Evolutionary conservation across 306 rosid species (phyloP), one percentile per base, ranked within the genome.

Genomic region (Cicer cuneatum): DNA sequence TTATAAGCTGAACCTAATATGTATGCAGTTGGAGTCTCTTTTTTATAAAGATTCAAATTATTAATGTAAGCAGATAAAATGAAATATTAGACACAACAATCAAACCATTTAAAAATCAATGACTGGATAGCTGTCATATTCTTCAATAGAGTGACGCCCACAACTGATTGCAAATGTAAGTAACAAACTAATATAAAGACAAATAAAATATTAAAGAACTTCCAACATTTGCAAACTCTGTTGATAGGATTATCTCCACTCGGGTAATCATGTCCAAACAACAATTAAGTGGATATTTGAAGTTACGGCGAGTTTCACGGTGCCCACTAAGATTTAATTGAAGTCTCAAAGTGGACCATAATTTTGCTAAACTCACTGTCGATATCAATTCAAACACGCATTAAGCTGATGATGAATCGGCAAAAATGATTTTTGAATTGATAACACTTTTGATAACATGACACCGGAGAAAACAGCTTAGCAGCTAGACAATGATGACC

Each of bases 381-480:
- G 3, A 3, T 29, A 29, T 29, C 33, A 29, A 29, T 29, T 29
- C 33, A 29, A 29, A 29, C 33, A 29, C 33, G 5, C 33, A 29
- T 29, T 29, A 29, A 29, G 33, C 4, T 29, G 33, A 2, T 29
- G 33, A 2, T 29, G 33, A 21, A 67, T n/a, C 2, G 35, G 41
- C 64, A 41, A 73, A 40, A 7, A 18, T 9, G 21, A 43, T 71
- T 54, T 21, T 43, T 35, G 51, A 60, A 73, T 33, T 37, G 52
- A 74, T 65, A 21, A 65, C 38, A 47, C 33, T 56, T 39, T 41
- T 8, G 13, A 71, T 57, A 15, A 46, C 74, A 52, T 57, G 24
- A 46, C 74, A 52, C 48, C 57, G 24, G 52, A 73, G 24, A 75
- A 59, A 16, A 47, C 10, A 74, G 29, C 16, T 57, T 52, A 8